Conservation (phyloP, 345 rosid species). For the Mangifera indica region DNA sequence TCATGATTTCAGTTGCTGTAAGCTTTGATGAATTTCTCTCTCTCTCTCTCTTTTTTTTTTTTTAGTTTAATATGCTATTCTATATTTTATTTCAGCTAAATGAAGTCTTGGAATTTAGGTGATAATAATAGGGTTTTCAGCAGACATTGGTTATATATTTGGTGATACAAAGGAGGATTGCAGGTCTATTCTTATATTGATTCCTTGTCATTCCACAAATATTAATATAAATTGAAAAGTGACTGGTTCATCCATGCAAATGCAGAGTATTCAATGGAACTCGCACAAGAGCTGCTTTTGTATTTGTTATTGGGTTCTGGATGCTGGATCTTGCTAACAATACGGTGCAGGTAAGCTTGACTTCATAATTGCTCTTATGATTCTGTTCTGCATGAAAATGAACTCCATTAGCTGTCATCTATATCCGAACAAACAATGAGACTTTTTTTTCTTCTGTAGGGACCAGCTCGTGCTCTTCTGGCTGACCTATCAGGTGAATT, state of each 20-base stretch:
- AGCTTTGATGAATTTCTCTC: slow-evolving; percentile 40
- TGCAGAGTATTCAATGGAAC: slow-evolving; percentile 90
- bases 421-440: slow-evolving; percentile 12
- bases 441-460: slow-evolving; percentile 42
- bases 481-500: slow-evolving; percentile 91
- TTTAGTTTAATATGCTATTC: slow-evolving; percentile 18
- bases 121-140: slow-evolving; percentile 94
- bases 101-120: slow-evolving; percentile 75
- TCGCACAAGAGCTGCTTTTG: slow-evolving; percentile 76
- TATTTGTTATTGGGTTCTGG: slow-evolving; percentile 94
- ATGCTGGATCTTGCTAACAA: slow-evolving; percentile 97
- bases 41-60: no score
- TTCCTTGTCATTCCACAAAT: slow-evolving; percentile 19
- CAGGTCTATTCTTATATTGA: slow-evolving; percentile 51
- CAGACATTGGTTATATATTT: slow-evolving; percentile 88
- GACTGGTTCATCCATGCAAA: slow-evolving; percentile 16
- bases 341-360: slow-evolving; percentile 74
- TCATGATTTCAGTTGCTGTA: slow-evolving; percentile 83
- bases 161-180: slow-evolving; percentile 92
- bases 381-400: slow-evolving; percentile 1
- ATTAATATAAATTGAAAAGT: neutral
- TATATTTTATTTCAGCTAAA: slow-evolving; percentile 41
- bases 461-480: slow-evolving; percentile 98
- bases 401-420: neutral
- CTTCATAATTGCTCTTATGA: neutral